Conservation (phyloP, 495 filamentous ascomycete species). For the Talaromyces liani region DNA sequence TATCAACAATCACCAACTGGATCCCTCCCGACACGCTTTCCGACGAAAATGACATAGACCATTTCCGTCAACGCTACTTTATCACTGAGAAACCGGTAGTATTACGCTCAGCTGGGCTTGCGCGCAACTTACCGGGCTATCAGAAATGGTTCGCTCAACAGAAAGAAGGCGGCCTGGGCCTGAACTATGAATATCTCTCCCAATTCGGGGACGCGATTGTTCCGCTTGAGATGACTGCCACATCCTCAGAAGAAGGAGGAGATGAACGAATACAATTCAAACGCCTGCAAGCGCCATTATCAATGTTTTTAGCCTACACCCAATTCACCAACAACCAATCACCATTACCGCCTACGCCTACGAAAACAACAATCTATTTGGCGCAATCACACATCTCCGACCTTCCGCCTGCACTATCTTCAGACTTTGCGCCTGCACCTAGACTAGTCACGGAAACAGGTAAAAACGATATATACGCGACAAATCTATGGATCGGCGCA, state of each 20-base stretch:
- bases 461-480: slow-evolving; percentile 72
- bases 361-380: slow-evolving; percentile 55
- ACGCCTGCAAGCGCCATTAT: slow-evolving; percentile 49
- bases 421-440: slow-evolving; percentile 60
- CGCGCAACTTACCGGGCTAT: slow-evolving; percentile 40
- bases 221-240: slow-evolving; percentile 48
- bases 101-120: slow-evolving; percentile 34
- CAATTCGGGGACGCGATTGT: slow-evolving; percentile 42
- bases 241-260: not conserved
- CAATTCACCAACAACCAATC: slow-evolving; percentile 17
- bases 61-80: slow-evolving; percentile 45
- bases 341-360: not conserved
- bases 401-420: slow-evolving; percentile 52
- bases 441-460: slow-evolving; percentile 51
- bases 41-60: slow-evolving; percentile 22
- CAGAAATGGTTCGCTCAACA: slow-evolving; percentile 43
- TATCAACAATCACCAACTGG: too few species aligned
- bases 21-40: not conserved
- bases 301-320: slow-evolving; percentile 51
- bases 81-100: slow-evolving; percentile 35
- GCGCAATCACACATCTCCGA: slow-evolving; percentile 68
- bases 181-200: slow-evolving; percentile 45
- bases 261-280: slow-evolving; percentile 30
- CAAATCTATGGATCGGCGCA: slow-evolving; percentile 81
- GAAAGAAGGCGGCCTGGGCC: slow-evolving; percentile 9